phyloP scores from a whole-genome alignment of 2,329 filamentous ascomycete genomes.

The Paraphaeosphaeria sporulosa region DNA sequence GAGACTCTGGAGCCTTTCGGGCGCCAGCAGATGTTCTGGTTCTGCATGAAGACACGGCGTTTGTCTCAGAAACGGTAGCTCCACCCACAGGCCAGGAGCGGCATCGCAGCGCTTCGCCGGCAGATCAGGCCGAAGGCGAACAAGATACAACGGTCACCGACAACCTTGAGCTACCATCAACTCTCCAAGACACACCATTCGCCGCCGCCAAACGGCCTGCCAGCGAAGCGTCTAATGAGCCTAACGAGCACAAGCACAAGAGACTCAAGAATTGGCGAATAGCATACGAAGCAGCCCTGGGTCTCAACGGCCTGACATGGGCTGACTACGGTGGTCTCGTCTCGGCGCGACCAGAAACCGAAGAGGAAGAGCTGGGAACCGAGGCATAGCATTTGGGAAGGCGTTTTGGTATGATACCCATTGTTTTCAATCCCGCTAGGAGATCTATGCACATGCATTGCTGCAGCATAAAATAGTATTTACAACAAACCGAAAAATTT shows the following conservation, averaged over 20 bases:
- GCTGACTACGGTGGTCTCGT: slow-evolving; percentile 54
- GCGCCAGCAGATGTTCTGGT: not conserved
- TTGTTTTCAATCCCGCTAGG: not conserved
- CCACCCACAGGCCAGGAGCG: not conserved
- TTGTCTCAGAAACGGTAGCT: not conserved
- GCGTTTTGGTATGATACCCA: slow-evolving; percentile 10
- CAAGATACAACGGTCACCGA: not conserved
- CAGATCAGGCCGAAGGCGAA: not conserved
- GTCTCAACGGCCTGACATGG: slow-evolving; percentile 47
- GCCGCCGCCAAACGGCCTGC: not conserved
- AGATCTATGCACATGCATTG: slow-evolving; percentile 1
- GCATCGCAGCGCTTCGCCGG: not conserved
- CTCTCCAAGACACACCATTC: not conserved
- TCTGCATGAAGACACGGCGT: not conserved
- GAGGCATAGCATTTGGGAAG: not conserved
- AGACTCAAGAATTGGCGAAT: slow-evolving; percentile 25
- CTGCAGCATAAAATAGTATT: not conserved
- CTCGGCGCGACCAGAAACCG: slow-evolving; percentile 38
- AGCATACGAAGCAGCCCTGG: slow-evolving; percentile 41
- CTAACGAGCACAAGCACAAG: slow-evolving; percentile 13
- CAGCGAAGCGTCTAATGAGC: not conserved
- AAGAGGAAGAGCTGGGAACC: slow-evolving; percentile 32
- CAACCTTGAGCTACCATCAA: not conserved
- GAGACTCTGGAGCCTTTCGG: not conserved
- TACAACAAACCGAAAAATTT: not conserved